These are phyloP conservation scores for Botrytis fragariae DNA, from an alignment of 2,329 filamentous ascomycete species.

Conservation along the genomic window DNA sequence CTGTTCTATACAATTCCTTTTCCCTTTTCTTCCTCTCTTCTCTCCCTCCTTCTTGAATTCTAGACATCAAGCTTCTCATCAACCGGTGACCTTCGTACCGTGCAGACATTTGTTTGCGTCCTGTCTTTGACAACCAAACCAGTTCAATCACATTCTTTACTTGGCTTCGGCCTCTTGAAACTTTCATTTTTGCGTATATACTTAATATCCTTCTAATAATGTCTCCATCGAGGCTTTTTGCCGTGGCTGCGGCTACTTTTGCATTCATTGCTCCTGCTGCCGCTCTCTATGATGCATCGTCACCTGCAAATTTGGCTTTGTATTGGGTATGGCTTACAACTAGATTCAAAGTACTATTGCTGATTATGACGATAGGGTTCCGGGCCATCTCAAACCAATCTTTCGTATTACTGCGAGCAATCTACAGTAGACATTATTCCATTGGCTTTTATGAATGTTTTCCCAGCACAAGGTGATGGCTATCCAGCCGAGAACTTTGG, in stretches of 20 bases:
- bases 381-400: conserved; percentile 41
- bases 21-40: conserved; percentile 23
- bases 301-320: conserved; percentile 43
- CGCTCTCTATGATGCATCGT: conserved; percentile 37
- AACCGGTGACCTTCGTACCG: conserved; percentile 28
- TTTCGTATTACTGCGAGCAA: conserved; percentile 43
- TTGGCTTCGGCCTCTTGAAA: conserved; percentile 10
- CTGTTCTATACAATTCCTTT: neutral
- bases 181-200: conserved; percentile 22
- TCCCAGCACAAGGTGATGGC: conserved; percentile 45
- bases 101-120: conserved; percentile 40
- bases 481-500: conserved; percentile 44
- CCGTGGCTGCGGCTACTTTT: conserved; percentile 31
- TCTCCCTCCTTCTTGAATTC: conserved; percentile 22
- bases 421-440: conserved; percentile 45
- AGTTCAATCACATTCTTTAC: conserved; percentile 35
- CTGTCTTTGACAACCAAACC: conserved; percentile 37
- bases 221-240: conserved; percentile 33
- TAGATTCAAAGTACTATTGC: neutral
- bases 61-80: conserved; percentile 27
- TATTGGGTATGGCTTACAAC: conserved; percentile 42
- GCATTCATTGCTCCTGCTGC: conserved; percentile 29
- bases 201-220: conserved; percentile 34
- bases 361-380: conserved; percentile 39
- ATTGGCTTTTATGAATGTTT: conserved; percentile 44